These are phyloP conservation scores for Galeopsis tetrahit DNA, from an alignment of 257 asterid genomes.

Conservation along the genomic window DNA sequence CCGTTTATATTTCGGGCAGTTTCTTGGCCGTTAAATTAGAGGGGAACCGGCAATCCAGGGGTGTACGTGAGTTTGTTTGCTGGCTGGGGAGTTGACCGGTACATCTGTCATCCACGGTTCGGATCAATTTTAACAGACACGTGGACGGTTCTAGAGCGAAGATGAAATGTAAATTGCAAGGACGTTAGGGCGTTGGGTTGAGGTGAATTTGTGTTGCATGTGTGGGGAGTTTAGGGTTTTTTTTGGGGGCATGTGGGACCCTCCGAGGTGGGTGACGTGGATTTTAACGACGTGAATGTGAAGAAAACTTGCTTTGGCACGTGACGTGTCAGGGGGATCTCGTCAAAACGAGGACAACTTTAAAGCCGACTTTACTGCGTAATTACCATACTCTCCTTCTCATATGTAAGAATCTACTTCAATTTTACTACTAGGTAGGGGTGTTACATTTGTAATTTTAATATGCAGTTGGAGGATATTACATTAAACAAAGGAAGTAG, in stretches of 20 bases:
- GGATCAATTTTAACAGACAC: slow-evolving; percentile 38
- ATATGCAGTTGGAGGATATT: no score
- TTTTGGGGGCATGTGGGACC: slow-evolving; percentile 38
- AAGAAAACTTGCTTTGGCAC: slow-evolving; percentile 57
- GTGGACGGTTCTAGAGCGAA: slow-evolving; percentile 36
- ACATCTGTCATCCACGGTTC: slow-evolving; percentile 61
- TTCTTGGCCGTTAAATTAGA: slow-evolving; percentile 39
- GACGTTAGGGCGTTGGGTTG: slow-evolving; percentile 37
- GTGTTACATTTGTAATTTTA: no score
- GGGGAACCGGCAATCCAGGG: slow-evolving; percentile 44
- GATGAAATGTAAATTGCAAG: slow-evolving; percentile 28
- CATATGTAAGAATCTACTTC: not conserved
- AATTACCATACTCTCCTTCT: slow-evolving; percentile 37
- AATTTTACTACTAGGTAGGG: no score
- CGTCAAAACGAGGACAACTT: slow-evolving; percentile 37
- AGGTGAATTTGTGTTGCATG: slow-evolving; percentile 53
- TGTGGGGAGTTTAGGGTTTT: slow-evolving; percentile 54
- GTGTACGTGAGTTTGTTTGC: slow-evolving; percentile 49
- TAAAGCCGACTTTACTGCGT: not conserved
- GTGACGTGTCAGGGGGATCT: slow-evolving; percentile 64
- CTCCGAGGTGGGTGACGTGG: slow-evolving; percentile 38
- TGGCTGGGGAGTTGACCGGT: slow-evolving; percentile 77
- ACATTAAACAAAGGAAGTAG: no score
- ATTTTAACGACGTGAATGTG: slow-evolving; percentile 52
- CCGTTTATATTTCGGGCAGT: slow-evolving; percentile 74